These are phyloP conservation scores for Schizonepeta tenuifolia DNA, from an alignment of 257 asterid species.

Conservation along the genomic window DNA sequence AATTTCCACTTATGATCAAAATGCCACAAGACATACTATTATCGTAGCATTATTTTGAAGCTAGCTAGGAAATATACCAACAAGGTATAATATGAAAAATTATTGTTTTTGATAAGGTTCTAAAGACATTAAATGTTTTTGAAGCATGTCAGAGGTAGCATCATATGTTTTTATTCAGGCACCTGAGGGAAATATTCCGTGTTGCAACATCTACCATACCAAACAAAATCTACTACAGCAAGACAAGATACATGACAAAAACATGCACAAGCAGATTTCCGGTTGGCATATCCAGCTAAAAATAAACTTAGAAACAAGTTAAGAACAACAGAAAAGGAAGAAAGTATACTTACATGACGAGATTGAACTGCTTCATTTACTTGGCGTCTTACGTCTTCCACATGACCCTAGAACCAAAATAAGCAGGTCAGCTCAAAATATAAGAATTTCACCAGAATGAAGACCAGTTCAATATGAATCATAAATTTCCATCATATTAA, in stretches of 20 bases:
- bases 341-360: constrained; percentile 77
- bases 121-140: constrained; percentile 8
- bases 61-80: background rate
- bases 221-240: background rate
- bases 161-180: background rate
- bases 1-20: constrained; percentile 20
- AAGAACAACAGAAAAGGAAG: background rate
- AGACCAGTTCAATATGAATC: constrained; percentile 17
- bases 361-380: constrained; percentile 91
- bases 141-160: constrained; percentile 8
- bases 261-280: constrained; percentile 14
- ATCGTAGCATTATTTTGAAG: constrained; percentile 1
- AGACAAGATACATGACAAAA: background rate
- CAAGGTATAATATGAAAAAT: background rate
- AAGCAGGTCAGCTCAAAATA: constrained; percentile 29
- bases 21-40: background rate
- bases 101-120: constrained; percentile 5
- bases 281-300: constrained; percentile 4
- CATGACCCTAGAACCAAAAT: constrained; percentile 74
- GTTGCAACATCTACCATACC: constrained; percentile 10
- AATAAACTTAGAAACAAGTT: constrained; percentile 1
- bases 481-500: constrained; percentile 9
- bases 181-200: background rate
- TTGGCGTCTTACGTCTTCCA: constrained; percentile 89
- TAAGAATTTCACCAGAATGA: background rate